A percentile compares a stretch with the other conserved stretches of the same genome.
phyloP scores from a whole-genome alignment of 257 asterid species.

The Solanum etuberosum region DNA sequence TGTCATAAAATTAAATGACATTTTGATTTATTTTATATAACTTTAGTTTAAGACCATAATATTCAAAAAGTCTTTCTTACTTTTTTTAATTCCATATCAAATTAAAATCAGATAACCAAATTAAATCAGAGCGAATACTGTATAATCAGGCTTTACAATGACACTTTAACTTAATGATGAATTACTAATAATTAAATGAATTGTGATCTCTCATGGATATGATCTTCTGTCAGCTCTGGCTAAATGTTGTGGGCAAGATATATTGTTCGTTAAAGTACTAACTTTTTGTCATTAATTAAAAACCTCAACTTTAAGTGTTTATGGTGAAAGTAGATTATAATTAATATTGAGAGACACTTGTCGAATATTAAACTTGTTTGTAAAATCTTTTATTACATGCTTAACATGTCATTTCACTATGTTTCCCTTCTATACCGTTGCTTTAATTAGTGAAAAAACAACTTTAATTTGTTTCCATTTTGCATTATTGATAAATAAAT shows the following conservation, averaged over 20 bases:
- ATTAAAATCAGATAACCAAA: background rate
- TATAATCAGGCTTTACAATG: background rate
- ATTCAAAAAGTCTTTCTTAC: background rate
- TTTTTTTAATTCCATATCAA: background rate
- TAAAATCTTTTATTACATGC: background rate
- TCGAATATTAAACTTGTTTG: background rate
- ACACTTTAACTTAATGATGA: background rate
- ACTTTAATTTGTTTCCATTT: background rate
- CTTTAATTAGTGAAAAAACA: background rate
- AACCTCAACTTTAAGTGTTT: background rate
- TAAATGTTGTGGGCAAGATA: background rate
- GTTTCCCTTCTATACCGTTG: background rate
- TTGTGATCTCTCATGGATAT: background rate
- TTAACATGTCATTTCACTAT: background rate
- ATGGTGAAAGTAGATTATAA: background rate
- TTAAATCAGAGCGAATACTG: background rate
- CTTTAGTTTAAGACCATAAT: background rate
- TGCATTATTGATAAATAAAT: background rate
- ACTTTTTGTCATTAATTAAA: background rate
- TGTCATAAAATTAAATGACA: background rate
- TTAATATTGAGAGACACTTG: background rate
- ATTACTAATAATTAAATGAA: background rate
- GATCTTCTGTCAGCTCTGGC: background rate
- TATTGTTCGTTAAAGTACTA: background rate
- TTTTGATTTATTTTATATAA: fast-evolving